Evolutionary conservation across 2,329 filamentous ascomycete genomes (phyloP).

Genomic region (Rutstroemia sp.): DNA sequence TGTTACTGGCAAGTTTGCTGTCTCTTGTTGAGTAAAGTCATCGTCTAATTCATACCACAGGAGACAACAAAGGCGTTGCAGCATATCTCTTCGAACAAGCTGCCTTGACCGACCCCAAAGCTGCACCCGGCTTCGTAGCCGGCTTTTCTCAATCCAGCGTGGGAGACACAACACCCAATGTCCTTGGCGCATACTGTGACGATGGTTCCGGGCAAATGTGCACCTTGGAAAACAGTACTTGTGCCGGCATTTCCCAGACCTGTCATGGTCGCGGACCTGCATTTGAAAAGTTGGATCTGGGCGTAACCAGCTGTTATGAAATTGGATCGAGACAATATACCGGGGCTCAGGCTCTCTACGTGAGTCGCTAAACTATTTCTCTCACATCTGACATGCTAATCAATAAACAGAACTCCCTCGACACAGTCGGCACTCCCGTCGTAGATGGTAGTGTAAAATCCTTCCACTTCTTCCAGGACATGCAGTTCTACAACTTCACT

Average conservation of each 20-base stretch:
- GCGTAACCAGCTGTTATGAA: conserved; percentile 67
- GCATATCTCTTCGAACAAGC: conserved; percentile 75
- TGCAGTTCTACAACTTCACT: conserved; percentile 66
- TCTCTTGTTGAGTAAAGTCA: neutral
- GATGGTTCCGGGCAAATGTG: conserved; percentile 69
- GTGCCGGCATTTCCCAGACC: conserved; percentile 43
- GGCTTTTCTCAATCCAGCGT: conserved; percentile 90
- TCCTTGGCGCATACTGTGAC: conserved; percentile 81
- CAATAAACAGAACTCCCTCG: conserved; percentile 20
- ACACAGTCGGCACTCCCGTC: conserved; percentile 36
- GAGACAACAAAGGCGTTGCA: conserved; percentile 85
- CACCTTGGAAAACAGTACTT: conserved; percentile 76
- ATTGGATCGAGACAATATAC: conserved; percentile 63
- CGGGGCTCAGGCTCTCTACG: conserved; percentile 51
- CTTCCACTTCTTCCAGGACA: conserved; percentile 79
- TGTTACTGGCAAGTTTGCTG: conserved; percentile 50
- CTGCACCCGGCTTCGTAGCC: conserved; percentile 69
- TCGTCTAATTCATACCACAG: neutral
- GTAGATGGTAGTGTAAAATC: conserved; percentile 63
- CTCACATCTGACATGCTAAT: neutral
- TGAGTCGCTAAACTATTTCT: conserved; percentile 10
- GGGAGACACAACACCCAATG: conserved; percentile 83
- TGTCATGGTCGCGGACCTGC: conserved; percentile 68
- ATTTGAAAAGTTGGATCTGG: conserved; percentile 60
- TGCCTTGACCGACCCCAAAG: conserved; percentile 44